Percentiles rank a stretch among this genome's conserved stretches.
These are phyloP conservation scores for Saturnispora silvae DNA, from an alignment of 805 yeast species.

Conservation along the genomic window DNA sequence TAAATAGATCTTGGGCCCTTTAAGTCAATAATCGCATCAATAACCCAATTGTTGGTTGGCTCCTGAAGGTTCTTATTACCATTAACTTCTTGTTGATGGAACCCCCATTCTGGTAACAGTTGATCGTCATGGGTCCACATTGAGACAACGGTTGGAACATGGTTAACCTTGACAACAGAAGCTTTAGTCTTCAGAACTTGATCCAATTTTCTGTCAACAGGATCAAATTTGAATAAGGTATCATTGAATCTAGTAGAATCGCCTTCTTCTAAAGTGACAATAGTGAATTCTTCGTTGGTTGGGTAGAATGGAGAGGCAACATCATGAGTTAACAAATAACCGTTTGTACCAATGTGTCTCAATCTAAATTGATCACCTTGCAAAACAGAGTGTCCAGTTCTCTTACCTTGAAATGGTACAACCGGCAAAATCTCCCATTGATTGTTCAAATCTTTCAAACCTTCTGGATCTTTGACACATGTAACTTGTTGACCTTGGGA, in stretches of 20 bases:
- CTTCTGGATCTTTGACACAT: constrained; percentile 37
- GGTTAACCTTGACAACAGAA: constrained; percentile 59
- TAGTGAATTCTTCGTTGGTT: constrained; percentile 89
- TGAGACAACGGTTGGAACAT: constrained; percentile 80
- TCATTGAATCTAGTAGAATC: constrained; percentile 44
- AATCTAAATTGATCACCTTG: constrained; percentile 72
- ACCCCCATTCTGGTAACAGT: constrained; percentile 91
- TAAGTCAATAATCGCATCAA: constrained; percentile 60
- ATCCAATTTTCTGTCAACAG: constrained; percentile 40
- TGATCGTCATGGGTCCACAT: constrained; percentile 88
- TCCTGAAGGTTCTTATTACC: constrained; percentile 80
- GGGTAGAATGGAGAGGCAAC: constrained; percentile 91
- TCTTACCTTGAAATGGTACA: constrained; percentile 30
- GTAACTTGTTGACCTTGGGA: constrained; percentile 95
- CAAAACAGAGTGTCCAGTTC: constrained; percentile 38
- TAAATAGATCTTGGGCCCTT: constrained; percentile 52
- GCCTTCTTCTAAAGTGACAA: constrained; percentile 54
- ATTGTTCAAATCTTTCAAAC: constrained; percentile 52
- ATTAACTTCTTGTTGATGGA: constrained; percentile 82
- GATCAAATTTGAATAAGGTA: constrained; percentile 68
- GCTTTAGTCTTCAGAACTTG: constrained; percentile 58
- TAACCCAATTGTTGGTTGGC: constrained; percentile 58
- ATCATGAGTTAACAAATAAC: constrained; percentile 79
- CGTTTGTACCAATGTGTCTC: constrained; percentile 70
- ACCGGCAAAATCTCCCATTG: constrained; percentile 81